A percentile compares a stretch with the other conserved stretches of the same genome.
Evolutionary conservation across 169 alveolate genomes (phyloP).

Genomic region (Cyclospora cayetanensis): DNA sequence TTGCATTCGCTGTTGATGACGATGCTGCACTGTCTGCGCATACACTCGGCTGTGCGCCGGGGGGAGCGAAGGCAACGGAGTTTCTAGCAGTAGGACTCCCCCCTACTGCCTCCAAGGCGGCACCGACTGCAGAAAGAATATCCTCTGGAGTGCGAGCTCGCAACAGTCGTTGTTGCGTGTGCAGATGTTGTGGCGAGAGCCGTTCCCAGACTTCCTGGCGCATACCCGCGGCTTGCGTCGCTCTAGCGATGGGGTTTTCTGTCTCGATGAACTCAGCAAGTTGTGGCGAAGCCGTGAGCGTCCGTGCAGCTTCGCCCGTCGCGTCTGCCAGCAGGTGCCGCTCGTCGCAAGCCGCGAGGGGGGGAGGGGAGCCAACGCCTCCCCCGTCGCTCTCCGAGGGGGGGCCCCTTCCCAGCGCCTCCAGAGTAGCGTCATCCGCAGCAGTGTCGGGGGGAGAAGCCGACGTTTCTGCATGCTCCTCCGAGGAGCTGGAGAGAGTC

Average conservation of each 20-base stretch:
- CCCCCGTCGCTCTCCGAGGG: background rate
- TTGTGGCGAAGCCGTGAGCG: no score
- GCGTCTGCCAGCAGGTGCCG: background rate
- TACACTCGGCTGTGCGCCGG: no score
- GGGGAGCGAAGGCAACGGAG: no score
- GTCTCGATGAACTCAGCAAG: constrained; percentile 29
- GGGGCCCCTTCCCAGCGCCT: background rate
- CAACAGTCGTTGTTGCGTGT: constrained; percentile 52
- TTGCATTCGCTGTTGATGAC: no score
- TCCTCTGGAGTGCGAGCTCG: constrained; percentile 34
- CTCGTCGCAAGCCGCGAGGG: background rate
- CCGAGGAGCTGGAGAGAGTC: background rate
- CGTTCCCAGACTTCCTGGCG: constrained; percentile 35
- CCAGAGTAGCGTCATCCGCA: background rate
- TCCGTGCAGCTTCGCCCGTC: background rate
- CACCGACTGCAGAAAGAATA: constrained; percentile 43
- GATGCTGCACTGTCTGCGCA: no score
- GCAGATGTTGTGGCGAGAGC: constrained; percentile 69
- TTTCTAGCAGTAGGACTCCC: no score
- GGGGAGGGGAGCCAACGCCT: background rate
- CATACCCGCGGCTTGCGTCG: constrained; percentile 30
- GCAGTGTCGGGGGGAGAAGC: background rate
- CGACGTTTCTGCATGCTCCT: background rate
- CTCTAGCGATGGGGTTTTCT: constrained; percentile 18
- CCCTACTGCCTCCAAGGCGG: constrained; percentile 25